Base-by-base conservation (phyloP, 179 eudicot species). In the Nepenthes alata region DNA sequence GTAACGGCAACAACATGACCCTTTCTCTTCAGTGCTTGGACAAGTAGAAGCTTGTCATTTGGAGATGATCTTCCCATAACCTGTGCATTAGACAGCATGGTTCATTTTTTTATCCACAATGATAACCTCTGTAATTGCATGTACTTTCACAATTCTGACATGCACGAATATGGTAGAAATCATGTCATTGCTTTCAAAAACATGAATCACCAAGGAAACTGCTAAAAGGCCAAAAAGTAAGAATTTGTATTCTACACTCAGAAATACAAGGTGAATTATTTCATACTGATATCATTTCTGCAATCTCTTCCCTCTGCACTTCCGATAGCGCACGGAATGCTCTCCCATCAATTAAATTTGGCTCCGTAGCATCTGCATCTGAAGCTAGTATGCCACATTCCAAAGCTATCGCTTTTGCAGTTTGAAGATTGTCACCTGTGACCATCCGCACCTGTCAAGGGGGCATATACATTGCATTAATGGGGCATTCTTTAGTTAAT, bases 31-130 rank as follows among this genome's bases (percentile, higher is more conserved):
- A 91, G 69, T 68, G 98, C 88, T 89, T 86, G 93, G 67, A 91
- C 96, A 59, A 91, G 91, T 69, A 89, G 74, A 53, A 89, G 80
- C 76, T 91, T 89, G 67, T 91, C 95, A 56, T 86, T 89, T 5
- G 98, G 98, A 41, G 98, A 91, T 57, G 95, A 91, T 76, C 96
- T 85, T 57, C 98, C 98, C 96, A 91, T 91, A 44, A 89, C 98
- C 98, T 86, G 63, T 15, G 63, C 38, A 58, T 38, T 37, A 65
- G 47, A 61, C 6, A 8, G 5, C 14, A 37, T 3, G 7, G 9
- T 57, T 57, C 5, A 58, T 59, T 7, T 36, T 4, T 45, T n/a
- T 9, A 11, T 45, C 62, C 62, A 44, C 14, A 59, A 7, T 41
- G 8, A 41, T 41, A 41, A 41, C 45, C 8, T 41, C 8, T 41